Evolutionary conservation across 2,329 filamentous ascomycete species (phyloP).

Genomic region (Phaeophleospora eucalypticola): DNA sequence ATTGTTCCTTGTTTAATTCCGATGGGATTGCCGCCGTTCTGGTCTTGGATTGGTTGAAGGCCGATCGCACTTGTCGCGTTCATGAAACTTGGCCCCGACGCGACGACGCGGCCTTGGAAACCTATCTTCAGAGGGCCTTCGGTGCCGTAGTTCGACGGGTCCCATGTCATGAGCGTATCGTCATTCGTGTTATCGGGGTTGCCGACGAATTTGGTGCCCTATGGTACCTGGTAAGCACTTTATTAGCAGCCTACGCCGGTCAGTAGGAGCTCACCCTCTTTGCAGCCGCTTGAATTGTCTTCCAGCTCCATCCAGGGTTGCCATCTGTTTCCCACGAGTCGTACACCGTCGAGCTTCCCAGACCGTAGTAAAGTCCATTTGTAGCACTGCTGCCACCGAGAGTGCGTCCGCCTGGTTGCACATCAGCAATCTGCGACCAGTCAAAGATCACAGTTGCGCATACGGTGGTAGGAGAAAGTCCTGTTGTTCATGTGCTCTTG

Average conservation of each 20-base stretch:
- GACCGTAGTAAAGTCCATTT: constrained; percentile 17
- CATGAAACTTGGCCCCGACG: constrained; percentile 17
- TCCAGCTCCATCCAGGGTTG: constrained; percentile 17
- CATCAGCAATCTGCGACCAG: neutral
- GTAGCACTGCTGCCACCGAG: constrained; percentile 17
- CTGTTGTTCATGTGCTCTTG: constrained; percentile 17
- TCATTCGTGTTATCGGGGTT: constrained; percentile 16
- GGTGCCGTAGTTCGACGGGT: constrained; percentile 14
- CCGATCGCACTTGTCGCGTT: constrained; percentile 13
- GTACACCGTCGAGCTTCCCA: constrained; percentile 11
- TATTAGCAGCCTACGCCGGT: too few relatives aligned
- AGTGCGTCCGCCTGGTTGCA: constrained; percentile 6
- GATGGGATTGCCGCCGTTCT: constrained; percentile 11
- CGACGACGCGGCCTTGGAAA: constrained; percentile 16
- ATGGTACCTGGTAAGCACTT: neutral
- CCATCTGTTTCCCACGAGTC: constrained; percentile 15
- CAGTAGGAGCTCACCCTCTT: constrained; percentile 13
- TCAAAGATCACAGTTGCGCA: neutral
- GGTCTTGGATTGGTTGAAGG: constrained; percentile 9
- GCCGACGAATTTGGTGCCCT: constrained; percentile 16
- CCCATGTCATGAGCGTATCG: constrained; percentile 17
- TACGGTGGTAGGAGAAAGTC: constrained; percentile 15
- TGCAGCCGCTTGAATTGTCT: constrained; percentile 6
- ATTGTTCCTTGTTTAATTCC: constrained; percentile 18
- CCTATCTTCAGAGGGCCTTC: constrained; percentile 18